Conservation (phyloP, 164 flowering plant species). For the Stephania cephalantha region DNA sequence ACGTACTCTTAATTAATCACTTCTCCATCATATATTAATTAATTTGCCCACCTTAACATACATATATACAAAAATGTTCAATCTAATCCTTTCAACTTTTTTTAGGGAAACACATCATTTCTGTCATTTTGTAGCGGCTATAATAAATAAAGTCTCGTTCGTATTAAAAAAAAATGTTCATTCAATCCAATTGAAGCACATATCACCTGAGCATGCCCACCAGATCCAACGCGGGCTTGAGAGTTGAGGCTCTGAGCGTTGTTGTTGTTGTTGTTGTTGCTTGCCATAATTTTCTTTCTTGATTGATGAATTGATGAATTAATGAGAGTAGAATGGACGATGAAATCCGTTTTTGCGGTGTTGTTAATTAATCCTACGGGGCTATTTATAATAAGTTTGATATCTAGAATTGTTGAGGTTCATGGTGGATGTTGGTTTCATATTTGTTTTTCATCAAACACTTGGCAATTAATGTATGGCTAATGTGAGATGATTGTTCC, state of each 20-base stretch:
- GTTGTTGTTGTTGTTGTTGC: constrained; percentile 1
- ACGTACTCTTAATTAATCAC: no score
- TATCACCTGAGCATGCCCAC: constrained; percentile 17
- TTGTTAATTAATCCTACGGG: not conserved
- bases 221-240: constrained; percentile 15
- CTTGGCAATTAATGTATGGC: not conserved
- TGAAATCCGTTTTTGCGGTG: not conserved
- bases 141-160: no score
- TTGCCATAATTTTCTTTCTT: constrained; percentile 17
- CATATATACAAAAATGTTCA: not conserved
- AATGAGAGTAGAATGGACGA: not conserved
- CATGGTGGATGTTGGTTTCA: not conserved
- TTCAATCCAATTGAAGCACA: not conserved
- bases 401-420: not conserved
- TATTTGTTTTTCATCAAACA: not conserved
- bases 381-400: constrained; percentile 5
- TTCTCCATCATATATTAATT: constrained; percentile 20
- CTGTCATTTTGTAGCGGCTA: not conserved
- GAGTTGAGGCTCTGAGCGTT: not conserved
- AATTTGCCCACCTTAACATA: constrained; percentile 15
- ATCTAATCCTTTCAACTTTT: not conserved
- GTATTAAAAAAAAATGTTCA: not conserved
- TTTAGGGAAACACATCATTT: no score
- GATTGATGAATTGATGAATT: not conserved
- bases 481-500: not conserved